These are phyloP conservation scores for Heterobasidion parviporum DNA, from an alignment of 1,284 basidiomycete species.

Conservation along the genomic window DNA sequence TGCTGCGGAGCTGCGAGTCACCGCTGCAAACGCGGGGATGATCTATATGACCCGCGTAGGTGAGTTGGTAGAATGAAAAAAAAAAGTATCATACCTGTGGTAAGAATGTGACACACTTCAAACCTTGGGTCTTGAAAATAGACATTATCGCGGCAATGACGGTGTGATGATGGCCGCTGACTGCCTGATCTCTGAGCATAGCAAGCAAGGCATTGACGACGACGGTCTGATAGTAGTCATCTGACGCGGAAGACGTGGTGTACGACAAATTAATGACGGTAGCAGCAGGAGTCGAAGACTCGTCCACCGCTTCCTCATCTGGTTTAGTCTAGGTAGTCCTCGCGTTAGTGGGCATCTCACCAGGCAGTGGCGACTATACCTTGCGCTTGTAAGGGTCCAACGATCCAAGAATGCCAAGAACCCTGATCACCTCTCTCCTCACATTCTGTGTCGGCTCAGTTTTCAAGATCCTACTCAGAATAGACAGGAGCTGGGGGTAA, in stretches of 20 bases:
- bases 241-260: constrained; percentile 50
- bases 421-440: constrained; percentile 88
- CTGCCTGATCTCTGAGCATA: constrained; percentile 84
- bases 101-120: constrained; percentile 94
- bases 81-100: constrained; percentile 58
- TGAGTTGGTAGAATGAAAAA: background rate
- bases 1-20: constrained; percentile 79
- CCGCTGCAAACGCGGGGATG: constrained; percentile 90
- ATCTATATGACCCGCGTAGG: constrained; percentile 49
- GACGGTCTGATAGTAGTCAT: constrained; percentile 98
- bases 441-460: constrained; percentile 74
- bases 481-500: constrained; percentile 84
- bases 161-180: constrained; percentile 82
- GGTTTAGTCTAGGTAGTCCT: constrained; percentile 45
- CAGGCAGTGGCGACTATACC: constrained; percentile 33
- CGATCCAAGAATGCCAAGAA: constrained; percentile 95
- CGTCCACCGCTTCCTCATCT: constrained; percentile 70
- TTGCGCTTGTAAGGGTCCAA: constrained; percentile 95
- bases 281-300: constrained; percentile 57
- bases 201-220: constrained; percentile 87
- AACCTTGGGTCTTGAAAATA: constrained; percentile 96
- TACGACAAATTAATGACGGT: constrained; percentile 48
- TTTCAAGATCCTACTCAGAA: constrained; percentile 82
- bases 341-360: constrained; percentile 2
- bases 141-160: constrained; percentile 99